These are phyloP conservation scores for Antrodiella citrinella DNA, from an alignment of 768 basidiomycete genomes.

Conservation along the genomic window DNA sequence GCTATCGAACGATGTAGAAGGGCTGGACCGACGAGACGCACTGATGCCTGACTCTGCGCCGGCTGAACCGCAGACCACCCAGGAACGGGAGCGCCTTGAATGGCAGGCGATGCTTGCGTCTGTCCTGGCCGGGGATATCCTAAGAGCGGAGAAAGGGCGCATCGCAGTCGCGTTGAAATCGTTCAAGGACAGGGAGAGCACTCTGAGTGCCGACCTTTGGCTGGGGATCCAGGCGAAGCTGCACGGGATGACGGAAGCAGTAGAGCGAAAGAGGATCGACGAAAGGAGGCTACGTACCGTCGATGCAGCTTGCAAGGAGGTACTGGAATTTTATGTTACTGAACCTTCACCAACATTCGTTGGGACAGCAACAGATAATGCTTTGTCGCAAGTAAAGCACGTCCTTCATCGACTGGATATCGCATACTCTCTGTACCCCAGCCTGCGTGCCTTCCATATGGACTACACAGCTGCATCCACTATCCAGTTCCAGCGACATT, in stretches of 20 bases:
- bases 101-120: conserved; percentile 96
- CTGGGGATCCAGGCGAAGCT: conserved; percentile 84
- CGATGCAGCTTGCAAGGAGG: conserved; percentile 78
- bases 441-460: conserved; percentile 65
- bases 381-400: conserved; percentile 53
- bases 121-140: conserved; percentile 88
- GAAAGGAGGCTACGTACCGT: conserved; percentile 77
- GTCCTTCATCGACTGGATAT: conserved; percentile 72
- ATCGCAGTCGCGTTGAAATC: conserved; percentile 75
- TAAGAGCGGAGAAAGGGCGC: conserved; percentile 90
- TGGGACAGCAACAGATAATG: conserved; percentile 31
- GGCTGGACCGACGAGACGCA: conserved; percentile 42
- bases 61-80: conserved; percentile 56
- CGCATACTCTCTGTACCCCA: conserved; percentile 83
- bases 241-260: conserved; percentile 68
- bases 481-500: conserved; percentile 64
- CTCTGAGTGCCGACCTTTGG: conserved; percentile 71
- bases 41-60: conserved; percentile 54
- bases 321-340: conserved; percentile 64
- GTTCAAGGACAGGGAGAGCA: conserved; percentile 60
- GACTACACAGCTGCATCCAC: conserved; percentile 72
- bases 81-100: conserved; percentile 79
- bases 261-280: conserved; percentile 75
- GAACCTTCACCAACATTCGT: conserved; percentile 28
- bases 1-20: conserved; percentile 33